A percentile compares a stretch with the other conserved stretches of the same genome.
phyloP scores from a whole-genome alignment of 176 grass and related monocot genomes.

The Eleusine coracana region DNA sequence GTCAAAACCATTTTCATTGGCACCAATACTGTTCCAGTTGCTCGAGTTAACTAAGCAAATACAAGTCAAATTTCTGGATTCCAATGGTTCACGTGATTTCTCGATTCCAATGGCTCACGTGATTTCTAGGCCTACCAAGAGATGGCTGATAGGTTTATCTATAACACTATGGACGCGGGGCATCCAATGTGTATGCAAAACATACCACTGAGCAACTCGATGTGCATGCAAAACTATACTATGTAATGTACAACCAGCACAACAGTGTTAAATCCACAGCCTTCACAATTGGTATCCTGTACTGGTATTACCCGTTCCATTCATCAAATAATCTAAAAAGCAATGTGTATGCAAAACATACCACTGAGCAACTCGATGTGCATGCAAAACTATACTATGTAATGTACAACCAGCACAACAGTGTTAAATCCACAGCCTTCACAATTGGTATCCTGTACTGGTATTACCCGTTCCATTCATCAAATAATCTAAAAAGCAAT shows the following conservation, averaged over 20 bases:
- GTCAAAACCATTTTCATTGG: background rate
- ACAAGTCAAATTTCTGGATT: constrained; percentile 11
- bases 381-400: background rate
- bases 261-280: background rate
- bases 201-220: too few species aligned
- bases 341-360: background rate
- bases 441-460: background rate
- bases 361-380: too few species aligned
- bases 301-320: background rate
- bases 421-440: constrained; percentile 4
- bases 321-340: background rate
- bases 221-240: background rate
- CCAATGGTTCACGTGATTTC: background rate
- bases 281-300: background rate
- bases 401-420: background rate
- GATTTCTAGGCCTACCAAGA: background rate
- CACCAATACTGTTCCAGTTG: background rate
- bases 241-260: background rate
- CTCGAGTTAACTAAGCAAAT: background rate
- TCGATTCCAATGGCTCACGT: background rate
- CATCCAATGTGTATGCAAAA: constrained; percentile 17
- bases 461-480: background rate
- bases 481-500: background rate
- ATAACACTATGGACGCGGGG: background rate
- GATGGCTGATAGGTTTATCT: background rate